phyloP scores from a whole-genome alignment of 768 basidiomycete genomes.

The Mycena sanguinolenta region DNA sequence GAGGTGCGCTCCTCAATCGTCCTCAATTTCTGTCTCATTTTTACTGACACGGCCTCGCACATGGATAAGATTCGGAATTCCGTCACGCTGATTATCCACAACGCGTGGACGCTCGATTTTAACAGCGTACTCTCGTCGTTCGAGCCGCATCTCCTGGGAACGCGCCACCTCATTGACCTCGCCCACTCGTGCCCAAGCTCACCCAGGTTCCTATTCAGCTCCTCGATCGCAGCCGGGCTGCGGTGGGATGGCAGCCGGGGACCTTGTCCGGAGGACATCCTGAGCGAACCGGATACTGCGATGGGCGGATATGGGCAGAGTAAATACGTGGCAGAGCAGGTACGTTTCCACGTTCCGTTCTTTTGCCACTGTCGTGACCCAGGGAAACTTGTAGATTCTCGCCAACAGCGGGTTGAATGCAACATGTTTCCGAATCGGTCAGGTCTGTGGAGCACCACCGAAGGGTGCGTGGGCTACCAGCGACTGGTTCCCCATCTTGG shows the following conservation, averaged over 20 bases:
- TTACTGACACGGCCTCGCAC: not conserved
- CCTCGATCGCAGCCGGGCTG: conserved; percentile 30
- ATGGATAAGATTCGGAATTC: conserved; percentile 44
- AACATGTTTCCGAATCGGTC: conserved; percentile 46
- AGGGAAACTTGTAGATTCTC: not conserved
- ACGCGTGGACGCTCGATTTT: conserved; percentile 62
- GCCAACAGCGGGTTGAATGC: not conserved
- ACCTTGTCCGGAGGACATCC: conserved; percentile 29
- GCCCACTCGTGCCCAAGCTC: conserved; percentile 36
- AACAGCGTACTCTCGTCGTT: conserved; percentile 53
- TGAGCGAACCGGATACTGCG: conserved; percentile 31
- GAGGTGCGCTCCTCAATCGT: conserved; percentile 40
- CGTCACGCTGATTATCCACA: conserved; percentile 51
- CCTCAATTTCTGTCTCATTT: not conserved
- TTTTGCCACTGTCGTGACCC: not conserved
- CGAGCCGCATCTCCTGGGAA: conserved; percentile 51
- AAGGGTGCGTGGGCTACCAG: conserved; percentile 51
- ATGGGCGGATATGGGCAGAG: conserved; percentile 7
- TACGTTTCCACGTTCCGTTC: not conserved
- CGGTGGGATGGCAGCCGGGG: conserved; percentile 33
- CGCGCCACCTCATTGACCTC: conserved; percentile 55
- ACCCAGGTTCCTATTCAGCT: conserved; percentile 33
- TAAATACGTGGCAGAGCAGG: conserved; percentile 39
- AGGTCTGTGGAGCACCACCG: conserved; percentile 49
- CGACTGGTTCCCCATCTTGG: conserved; percentile 56